Conservation (phyloP, 192 early-diverging fungal species). For the Umbelopsis sp. region DNA sequence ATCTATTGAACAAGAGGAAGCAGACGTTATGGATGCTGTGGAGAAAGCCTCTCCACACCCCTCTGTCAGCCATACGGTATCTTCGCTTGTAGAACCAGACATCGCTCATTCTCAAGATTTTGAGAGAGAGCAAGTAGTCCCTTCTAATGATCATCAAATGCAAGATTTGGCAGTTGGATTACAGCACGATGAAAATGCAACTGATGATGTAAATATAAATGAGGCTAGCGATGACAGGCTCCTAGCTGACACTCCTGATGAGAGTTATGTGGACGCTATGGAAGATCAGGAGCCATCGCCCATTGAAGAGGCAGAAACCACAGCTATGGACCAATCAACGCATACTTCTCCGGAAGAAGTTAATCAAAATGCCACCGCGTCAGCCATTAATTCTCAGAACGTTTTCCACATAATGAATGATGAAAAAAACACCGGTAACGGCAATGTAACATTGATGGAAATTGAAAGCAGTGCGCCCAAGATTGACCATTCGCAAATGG, state of each 20-base stretch:
- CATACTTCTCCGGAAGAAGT: neutral
- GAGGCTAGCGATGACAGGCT: neutral
- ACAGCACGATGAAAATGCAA: too few species aligned
- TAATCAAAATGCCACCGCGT: neutral
- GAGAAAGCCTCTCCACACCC: constrained; percentile 30
- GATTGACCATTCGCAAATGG: neutral
- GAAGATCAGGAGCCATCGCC: neutral
- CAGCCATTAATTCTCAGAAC: neutral
- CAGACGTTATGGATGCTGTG: constrained; percentile 21
- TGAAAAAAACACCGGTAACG: neutral
- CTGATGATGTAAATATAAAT: too few species aligned
- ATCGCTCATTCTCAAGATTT: neutral
- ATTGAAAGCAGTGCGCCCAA: neutral
- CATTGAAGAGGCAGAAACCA: too few species aligned
- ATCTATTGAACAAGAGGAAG: constrained; percentile 23
- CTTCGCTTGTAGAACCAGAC: neutral
- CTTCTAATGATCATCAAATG: neutral
- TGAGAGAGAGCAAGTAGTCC: neutral
- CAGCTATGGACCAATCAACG: neutral
- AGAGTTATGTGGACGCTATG: neutral
- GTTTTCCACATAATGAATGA: neutral
- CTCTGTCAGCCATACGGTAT: constrained; percentile 29
- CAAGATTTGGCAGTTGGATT: neutral
- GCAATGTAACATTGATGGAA: neutral
- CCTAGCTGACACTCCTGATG: neutral